A percentile compares a stretch with the other conserved stretches of the same genome.
These are phyloP conservation scores for Madurella fahalii DNA, from an alignment of 2,329 filamentous ascomycete species.

Conservation along the genomic window DNA sequence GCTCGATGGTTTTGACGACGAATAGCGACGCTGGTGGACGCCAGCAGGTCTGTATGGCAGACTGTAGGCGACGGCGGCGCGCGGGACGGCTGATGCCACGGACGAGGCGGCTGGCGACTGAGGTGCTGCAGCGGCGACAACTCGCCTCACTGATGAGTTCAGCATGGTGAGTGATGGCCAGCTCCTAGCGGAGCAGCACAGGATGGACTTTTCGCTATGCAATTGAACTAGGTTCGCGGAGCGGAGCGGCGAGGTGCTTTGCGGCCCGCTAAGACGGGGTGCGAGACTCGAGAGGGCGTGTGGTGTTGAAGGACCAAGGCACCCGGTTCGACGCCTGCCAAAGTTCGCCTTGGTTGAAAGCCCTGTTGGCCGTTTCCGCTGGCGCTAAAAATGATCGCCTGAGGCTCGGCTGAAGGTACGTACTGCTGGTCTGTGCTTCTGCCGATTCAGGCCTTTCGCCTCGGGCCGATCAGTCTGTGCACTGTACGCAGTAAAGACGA, in stretches of 20 bases:
- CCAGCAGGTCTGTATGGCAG: conserved; percentile 36
- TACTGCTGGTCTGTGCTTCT: conserved; percentile 12
- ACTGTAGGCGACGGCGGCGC: conserved; percentile 34
- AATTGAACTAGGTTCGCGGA: neutral
- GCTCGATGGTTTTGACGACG: conserved; percentile 60
- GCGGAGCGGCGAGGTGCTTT: neutral
- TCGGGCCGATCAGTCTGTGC: too few relatives aligned
- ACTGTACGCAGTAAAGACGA: too few relatives aligned
- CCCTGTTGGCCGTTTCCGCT: conserved; percentile 21
- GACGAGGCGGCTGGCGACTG: conserved; percentile 43
- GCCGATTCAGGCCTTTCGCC: neutral
- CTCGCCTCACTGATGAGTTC: conserved; percentile 53
- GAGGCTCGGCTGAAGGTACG: conserved; percentile 16
- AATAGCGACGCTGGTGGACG: conserved; percentile 51
- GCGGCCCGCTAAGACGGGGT: conserved; percentile 5
- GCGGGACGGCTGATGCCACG: conserved; percentile 39
- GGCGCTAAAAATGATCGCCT: conserved; percentile 21
- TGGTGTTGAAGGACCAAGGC: neutral
- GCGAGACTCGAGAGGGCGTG: neutral
- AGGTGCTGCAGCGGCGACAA: conserved; percentile 45
- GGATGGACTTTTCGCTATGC: neutral
- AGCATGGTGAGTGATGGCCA: conserved; percentile 40
- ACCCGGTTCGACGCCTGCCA: conserved; percentile 9
- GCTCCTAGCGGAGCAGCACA: conserved; percentile 10
- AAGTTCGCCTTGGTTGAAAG: conserved; percentile 20